Base-by-base conservation (phyloP, 305 asterid species). In the Nicotiana rustica region DNA sequence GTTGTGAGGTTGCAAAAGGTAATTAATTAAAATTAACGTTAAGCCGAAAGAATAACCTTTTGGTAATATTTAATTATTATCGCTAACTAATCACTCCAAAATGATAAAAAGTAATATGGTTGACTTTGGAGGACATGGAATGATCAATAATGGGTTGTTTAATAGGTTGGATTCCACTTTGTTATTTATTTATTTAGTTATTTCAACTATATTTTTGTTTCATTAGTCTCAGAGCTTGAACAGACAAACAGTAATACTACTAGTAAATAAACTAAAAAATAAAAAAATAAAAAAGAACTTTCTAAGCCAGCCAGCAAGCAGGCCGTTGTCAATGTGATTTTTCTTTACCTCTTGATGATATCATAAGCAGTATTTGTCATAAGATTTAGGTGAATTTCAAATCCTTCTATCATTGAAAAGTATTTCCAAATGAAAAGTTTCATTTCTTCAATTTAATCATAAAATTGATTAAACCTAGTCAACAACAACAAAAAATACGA, bases 1-100 rank as follows among this genome's bases (percentile, higher is more conserved):
- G 85, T 87, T 85, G 89, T 84, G 82, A 83, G 83, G 77, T 14
- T 79, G 83, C 88, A 82, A 52, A 84, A 69, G 78, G 66, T 79
- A 69, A 73, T 73, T 49, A 73, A 71, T 44, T 84, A 85, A 75
- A 71, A 83, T 79, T 82, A 84, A 61, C 41, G 9, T 81, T 86
- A 60, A 71, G 78, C 80, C 82, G 71, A 56, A 25, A 73, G 78
- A 83, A 33, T 84, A 52, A 60, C 65, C 33, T 13, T 65, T 68
- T 89, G 82, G 86, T 82, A 71, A 47, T 70, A 49, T 49, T 73
- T 44, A 73, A 73, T 49, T 49, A 73, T 73, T 73, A 25, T 14
- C 1, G 1, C 1, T 31, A 14, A 82, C 69, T 82, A 83, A 83
- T 84, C 77, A 84, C 61, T 61, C 75, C 83, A 78, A 52, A 81